Conservation (phyloP, 768 basidiomycete species). For the Inosperma sp. region DNA sequence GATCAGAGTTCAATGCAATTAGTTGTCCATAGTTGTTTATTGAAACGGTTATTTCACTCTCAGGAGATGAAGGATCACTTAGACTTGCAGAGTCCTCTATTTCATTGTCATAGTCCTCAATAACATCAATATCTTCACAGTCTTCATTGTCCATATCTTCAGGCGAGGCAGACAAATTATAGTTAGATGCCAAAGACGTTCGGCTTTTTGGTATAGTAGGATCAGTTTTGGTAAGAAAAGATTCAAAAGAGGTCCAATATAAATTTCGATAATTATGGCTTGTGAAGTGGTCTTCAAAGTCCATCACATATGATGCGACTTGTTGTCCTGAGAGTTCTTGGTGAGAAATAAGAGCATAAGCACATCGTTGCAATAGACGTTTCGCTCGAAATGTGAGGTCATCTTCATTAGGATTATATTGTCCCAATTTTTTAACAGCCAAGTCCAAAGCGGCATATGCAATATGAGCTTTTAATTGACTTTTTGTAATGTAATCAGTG, state of each 20-base stretch:
- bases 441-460: constrained; percentile 36
- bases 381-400: constrained; percentile 22
- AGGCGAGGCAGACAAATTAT: too few species aligned
- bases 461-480: constrained; percentile 38
- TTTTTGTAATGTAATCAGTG: constrained; percentile 47
- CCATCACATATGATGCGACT: constrained; percentile 32
- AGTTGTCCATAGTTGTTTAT: constrained; percentile 14
- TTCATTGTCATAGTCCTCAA: background rate
- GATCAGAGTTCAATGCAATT: constrained; percentile 9
- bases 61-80: background rate
- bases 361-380: constrained; percentile 34
- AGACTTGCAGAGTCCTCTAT: background rate
- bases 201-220: constrained; percentile 8
- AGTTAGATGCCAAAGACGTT: too few species aligned
- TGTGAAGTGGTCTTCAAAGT: constrained; percentile 33
- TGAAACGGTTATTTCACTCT: constrained; percentile 14
- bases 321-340: constrained; percentile 40
- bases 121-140: background rate
- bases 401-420: constrained; percentile 18
- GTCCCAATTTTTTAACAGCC: constrained; percentile 29
- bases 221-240: constrained; percentile 17
- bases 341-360: constrained; percentile 31
- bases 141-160: too few species aligned
- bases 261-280: constrained; percentile 32
- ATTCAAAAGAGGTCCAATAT: constrained; percentile 34